Evolutionary conservation across 495 filamentous ascomycete genomes (phyloP).

Genomic region (Hypoxylon lenormandii): DNA sequence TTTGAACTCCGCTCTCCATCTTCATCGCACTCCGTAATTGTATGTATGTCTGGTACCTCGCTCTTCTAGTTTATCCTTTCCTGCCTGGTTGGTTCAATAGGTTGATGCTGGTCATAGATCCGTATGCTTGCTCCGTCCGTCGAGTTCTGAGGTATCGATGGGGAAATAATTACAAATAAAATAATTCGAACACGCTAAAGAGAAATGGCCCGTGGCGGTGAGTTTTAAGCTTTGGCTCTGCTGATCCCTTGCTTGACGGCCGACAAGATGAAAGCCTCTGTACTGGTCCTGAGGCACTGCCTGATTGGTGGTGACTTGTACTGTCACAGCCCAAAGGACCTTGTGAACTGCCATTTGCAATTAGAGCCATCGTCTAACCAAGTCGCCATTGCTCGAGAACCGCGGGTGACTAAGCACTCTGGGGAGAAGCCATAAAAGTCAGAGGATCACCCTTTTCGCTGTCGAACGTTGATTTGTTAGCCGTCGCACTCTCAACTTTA

Average conservation of each 20-base stretch:
- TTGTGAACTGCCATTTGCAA: too few relatives aligned
- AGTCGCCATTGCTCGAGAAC: too few relatives aligned
- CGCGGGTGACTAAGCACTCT: constrained; percentile 55
- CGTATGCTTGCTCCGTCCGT: constrained; percentile 41
- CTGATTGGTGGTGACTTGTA: neutral
- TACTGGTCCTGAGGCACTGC: neutral
- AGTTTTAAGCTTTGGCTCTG: constrained; percentile 1
- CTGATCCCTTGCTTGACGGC: constrained; percentile 1
- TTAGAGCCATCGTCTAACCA: too few relatives aligned
- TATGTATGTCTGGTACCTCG: neutral
- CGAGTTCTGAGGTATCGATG: constrained; percentile 35
- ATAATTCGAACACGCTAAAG: constrained; percentile 32
- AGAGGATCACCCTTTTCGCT: constrained; percentile 51
- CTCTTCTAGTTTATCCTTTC: neutral
- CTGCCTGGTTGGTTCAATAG: neutral
- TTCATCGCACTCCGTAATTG: neutral
- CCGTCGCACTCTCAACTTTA: constrained; percentile 52
- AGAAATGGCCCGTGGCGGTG: constrained; percentile 23
- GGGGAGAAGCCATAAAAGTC: constrained; percentile 42
- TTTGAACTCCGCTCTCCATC: neutral
- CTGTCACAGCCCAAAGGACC: too few relatives aligned
- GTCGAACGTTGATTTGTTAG: constrained; percentile 51
- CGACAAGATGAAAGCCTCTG: neutral
- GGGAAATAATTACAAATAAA: constrained; percentile 34
- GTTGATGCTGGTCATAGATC: constrained; percentile 32